These are phyloP conservation scores for Kokia cookei DNA, from an alignment of 441 rosid species.

Conservation along the genomic window DNA sequence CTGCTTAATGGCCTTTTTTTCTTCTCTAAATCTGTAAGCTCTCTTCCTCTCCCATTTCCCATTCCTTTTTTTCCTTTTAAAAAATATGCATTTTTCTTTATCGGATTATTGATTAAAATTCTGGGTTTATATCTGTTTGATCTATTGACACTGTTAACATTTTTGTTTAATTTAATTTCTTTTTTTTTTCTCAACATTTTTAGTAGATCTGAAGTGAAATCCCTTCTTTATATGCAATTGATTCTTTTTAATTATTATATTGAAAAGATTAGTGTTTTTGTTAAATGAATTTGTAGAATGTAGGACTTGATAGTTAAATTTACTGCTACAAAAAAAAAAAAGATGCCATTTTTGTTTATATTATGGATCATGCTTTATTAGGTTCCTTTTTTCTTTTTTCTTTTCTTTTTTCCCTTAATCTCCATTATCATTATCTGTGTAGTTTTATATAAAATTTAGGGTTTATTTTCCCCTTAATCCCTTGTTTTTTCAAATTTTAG, in stretches of 20 bases:
- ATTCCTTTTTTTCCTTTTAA: background rate
- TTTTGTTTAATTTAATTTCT: background rate
- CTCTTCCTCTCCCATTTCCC: too few relatives aligned
- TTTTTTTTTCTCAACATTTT: background rate
- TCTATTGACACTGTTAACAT: slow-evolving; percentile 4
- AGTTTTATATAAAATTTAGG: background rate
- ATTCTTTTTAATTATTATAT: background rate
- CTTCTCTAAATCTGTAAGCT: slow-evolving; percentile 33
- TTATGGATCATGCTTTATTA: background rate
- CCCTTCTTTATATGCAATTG: background rate
- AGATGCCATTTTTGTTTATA: background rate
- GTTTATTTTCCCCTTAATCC: background rate
- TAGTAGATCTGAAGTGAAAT: slow-evolving; percentile 28
- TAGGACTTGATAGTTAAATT: background rate
- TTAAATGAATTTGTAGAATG: slow-evolving; percentile 3
- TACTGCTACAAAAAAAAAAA: background rate
- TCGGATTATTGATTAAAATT: background rate
- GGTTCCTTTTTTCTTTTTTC: background rate
- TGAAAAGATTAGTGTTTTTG: background rate
- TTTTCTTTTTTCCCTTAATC: background rate
- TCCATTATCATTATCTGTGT: background rate
- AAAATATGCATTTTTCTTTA: background rate
- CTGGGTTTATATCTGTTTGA: slow-evolving; percentile 2
- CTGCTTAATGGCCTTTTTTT: slow-evolving; percentile 2
- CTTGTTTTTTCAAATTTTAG: too few relatives aligned